These are phyloP conservation scores for Rhizophagus clarus DNA, from an alignment of 192 early-diverging fungal species.

Conservation along the genomic window DNA sequence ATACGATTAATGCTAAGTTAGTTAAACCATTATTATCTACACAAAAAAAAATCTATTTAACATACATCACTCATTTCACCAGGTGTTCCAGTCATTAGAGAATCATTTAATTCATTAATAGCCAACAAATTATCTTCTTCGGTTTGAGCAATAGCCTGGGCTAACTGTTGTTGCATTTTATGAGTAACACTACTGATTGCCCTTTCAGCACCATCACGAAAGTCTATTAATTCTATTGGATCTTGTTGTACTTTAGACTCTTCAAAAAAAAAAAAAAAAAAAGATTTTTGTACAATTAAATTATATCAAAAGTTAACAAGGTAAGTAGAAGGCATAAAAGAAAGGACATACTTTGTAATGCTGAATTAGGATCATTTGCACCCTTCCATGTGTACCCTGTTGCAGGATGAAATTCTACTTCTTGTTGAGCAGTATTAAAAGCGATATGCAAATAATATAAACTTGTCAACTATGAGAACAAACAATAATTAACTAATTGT, in stretches of 20 bases:
- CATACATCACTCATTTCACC: background rate
- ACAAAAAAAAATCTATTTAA: background rate
- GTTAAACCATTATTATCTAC: no score
- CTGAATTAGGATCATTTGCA: background rate
- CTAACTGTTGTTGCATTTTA: background rate
- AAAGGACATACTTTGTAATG: background rate
- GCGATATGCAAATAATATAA: slow-evolving; percentile 56
- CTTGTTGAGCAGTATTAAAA: slow-evolving; percentile 54
- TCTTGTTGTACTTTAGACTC: slow-evolving; percentile 9
- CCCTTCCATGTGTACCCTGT: slow-evolving; percentile 62
- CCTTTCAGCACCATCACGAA: background rate
- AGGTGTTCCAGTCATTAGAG: background rate
- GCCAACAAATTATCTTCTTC: background rate
- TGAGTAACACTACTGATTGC: background rate
- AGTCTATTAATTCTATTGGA: slow-evolving; percentile 12
- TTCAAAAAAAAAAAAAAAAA: background rate
- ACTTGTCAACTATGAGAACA: slow-evolving; percentile 47
- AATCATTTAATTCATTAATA: background rate
- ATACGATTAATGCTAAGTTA: background rate
- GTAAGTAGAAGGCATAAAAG: background rate
- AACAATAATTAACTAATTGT: background rate
- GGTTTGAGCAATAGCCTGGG: background rate
- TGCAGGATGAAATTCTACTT: slow-evolving; percentile 60
- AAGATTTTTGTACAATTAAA: no score
- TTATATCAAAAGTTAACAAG: background rate